Base-by-base conservation (phyloP, 1,284 basidiomycete genomes). In the Apiotrichum gracile region DNA sequence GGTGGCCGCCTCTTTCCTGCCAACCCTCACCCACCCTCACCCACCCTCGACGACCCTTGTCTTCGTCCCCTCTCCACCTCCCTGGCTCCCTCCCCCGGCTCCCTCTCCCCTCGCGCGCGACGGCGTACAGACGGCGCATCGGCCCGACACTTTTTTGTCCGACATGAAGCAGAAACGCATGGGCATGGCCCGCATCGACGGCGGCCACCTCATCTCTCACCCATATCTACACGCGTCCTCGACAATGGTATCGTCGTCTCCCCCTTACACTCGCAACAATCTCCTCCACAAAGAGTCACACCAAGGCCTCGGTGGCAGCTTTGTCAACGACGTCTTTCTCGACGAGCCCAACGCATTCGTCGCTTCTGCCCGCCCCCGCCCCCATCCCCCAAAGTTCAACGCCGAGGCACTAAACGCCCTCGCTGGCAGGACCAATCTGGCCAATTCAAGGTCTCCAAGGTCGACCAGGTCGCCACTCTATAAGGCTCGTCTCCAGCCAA, bases 121-220 rank as follows among this genome's bases (percentile, higher is more conserved):
- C 33, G 8, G 19, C n/a, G 37, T 8, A 7, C n/a, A 38, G 37
- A 19, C 8, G 37, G 7, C 7, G 37, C 37, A 21, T 10, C 19
- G 9, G 19, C 37, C 2, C 7, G 19, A 19, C 21, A 39, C 4
- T n/a, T 27, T 43, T 40, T 25, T 2, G 29, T 29, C n/a, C n/a
- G n/a, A n/a, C 27, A 45, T 45, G 43, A 45, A 45, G 43, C 43
- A 45, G 12, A 45, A 45, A 24, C 43, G 43, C 21, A 45, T 45
- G 43, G 43, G 43, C 43, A 45, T 45, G 43, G 43, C 43, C 43
- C 43, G 29, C 43, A 45, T 45, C 19, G 43, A 45, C 8, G 31
- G 12, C 31, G n/a, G 34, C 43, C 43, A 45, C 9, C 7, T 14
- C 27, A 45, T 45, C 31, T 45, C 43, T 21, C 43, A 45, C 25